phyloP scores from a whole-genome alignment of 805 yeast genomes.

The Candida boidinii region DNA sequence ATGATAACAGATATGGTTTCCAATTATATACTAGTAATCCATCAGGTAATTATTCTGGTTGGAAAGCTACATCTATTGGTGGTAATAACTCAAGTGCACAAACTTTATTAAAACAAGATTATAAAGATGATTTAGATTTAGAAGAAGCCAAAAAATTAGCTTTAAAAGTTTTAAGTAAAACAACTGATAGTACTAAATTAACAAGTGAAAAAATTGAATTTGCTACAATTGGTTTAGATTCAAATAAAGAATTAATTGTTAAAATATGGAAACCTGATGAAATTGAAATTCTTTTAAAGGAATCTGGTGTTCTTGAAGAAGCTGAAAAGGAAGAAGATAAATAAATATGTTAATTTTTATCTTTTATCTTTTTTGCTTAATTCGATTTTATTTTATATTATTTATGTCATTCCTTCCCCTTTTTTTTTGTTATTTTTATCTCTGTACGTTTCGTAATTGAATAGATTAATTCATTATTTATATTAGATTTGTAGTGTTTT shows the following conservation, averaged over 20 bases:
- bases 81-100: slow-evolving; percentile 96
- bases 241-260: slow-evolving; percentile 40
- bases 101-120: slow-evolving; percentile 90
- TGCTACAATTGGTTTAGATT: slow-evolving; percentile 58
- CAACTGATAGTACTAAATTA: slow-evolving; percentile 82
- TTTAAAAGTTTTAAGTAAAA: slow-evolving; percentile 83
- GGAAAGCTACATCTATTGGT: slow-evolving; percentile 97
- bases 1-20: slow-evolving; percentile 81
- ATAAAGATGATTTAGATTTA: slow-evolving; percentile 67
- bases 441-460: too few species aligned
- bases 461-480: too few species aligned
- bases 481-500: too few species aligned
- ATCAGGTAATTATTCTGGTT: slow-evolving; percentile 94
- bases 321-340: slow-evolving; percentile 33
- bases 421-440: too few species aligned
- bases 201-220: slow-evolving; percentile 89
- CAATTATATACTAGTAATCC: slow-evolving; percentile 95
- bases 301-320: slow-evolving; percentile 57
- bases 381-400: too few species aligned
- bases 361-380: too few species aligned
- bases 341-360: not conserved
- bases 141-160: slow-evolving; percentile 82
- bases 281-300: slow-evolving; percentile 64
- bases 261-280: slow-evolving; percentile 77
- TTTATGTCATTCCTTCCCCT: too few species aligned